Base-by-base conservation (phyloP, 2,329 filamentous ascomycete genomes). In the Tolypocladium album region DNA sequence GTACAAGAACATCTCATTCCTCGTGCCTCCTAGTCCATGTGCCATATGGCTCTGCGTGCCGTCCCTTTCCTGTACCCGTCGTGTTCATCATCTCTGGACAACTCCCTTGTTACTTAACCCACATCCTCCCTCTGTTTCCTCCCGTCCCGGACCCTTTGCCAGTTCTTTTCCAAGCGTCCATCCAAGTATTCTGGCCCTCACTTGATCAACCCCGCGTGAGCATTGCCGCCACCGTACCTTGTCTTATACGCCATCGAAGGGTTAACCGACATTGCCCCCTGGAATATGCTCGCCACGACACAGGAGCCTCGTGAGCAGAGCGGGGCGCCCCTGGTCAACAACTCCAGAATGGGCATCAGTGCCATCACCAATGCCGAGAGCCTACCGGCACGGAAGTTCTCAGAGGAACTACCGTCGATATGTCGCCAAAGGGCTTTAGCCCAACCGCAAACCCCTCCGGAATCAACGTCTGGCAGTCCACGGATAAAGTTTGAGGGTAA, bases 401-500 rank as follows among this genome's bases (percentile, higher is more conserved):
- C 65, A 20, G 61, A 65, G 20, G 67, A 69, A n/a, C 22, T 65
- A 34, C 62, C 63, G n/a, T 64, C 63, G 31, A 61, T 65, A 15
- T 63, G 62, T 15, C 60, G 63, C 34, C 62, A 61, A 43, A 58
- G 63, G 42, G 59, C 64, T 20, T 52, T 64, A 22, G 58, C 62
- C 34, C 66, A 68, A 47, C 67, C 67, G 45, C 65, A 69, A 62
- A 70, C 66, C 27, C 69, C 70, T 61, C 68, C 69, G 57, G 67
- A 69, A 60, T 74, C 72, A 42, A 61, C 62, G n/a, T 72, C 70
- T 47, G 69, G 70, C n/a, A 74, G 72, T 57, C 72, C 72, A 4
- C 68, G 67, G 58, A 53, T 72, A 45, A 72, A 72, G 62, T 60
- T 67, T 15, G 71, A 74, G 62, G 68, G 71, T 68, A 64, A 65